Evolutionary conservation across 352 stramenopile species (phyloP).

Genomic region (Phytophthora uliginosa): DNA sequence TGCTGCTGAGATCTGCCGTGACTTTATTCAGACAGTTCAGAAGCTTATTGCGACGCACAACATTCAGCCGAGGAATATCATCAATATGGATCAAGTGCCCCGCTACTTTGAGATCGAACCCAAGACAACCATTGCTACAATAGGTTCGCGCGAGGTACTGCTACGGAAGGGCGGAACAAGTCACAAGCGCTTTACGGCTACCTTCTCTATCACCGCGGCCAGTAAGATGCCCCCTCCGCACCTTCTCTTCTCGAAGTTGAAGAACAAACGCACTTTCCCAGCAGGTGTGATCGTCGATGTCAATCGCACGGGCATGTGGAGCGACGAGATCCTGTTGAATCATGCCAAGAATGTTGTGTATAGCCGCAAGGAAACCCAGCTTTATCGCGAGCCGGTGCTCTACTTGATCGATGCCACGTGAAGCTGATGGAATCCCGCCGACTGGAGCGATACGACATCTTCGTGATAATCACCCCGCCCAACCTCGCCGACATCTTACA

Average conservation of each 20-base stretch:
- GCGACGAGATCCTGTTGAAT: not conserved
- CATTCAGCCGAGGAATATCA: not conserved
- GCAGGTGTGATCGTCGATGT: slow-evolving; percentile 9
- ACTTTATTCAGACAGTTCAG: no score
- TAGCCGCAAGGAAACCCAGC: slow-evolving; percentile 7
- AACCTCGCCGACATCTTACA: slow-evolving; percentile 21
- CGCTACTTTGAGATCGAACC: slow-evolving; percentile 20
- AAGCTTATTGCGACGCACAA: no score
- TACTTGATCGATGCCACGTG: slow-evolving; percentile 17
- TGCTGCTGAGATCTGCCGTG: no score
- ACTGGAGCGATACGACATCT: slow-evolving; percentile 14
- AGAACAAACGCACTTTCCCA: slow-evolving; percentile 10
- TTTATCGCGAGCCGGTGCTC: slow-evolving; percentile 15
- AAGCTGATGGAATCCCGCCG: slow-evolving; percentile 5
- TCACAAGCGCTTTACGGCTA: slow-evolving; percentile 16
- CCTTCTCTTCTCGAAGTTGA: slow-evolving; percentile 19
- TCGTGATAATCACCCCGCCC: slow-evolving; percentile 7
- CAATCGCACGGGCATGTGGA: slow-evolving; percentile 22
- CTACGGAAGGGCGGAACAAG: slow-evolving; percentile 14
- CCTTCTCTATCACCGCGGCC: slow-evolving; percentile 15
- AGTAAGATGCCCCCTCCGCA: slow-evolving; percentile 1
- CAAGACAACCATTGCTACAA: slow-evolving; percentile 4
- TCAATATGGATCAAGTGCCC: slow-evolving; percentile 6
- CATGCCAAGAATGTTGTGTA: slow-evolving; percentile 5
- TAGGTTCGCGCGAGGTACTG: slow-evolving; percentile 8